phyloP scores from a whole-genome alignment of 2,329 filamentous ascomycete species.

The Exophiala phaeomuriformis region DNA sequence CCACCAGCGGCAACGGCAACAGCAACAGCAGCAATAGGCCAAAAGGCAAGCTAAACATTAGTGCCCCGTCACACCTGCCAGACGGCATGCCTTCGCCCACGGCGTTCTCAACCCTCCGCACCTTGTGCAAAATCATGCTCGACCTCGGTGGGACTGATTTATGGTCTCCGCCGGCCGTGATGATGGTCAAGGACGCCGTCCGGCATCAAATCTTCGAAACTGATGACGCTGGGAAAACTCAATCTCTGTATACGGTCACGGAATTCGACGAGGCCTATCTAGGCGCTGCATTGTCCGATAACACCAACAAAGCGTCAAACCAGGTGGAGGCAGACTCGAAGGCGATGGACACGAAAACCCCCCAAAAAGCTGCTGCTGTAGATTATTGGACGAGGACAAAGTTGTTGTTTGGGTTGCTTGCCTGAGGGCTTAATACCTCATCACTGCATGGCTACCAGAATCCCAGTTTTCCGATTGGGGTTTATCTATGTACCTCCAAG shows the following conservation, averaged over 20 bases:
- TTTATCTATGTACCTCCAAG: no score
- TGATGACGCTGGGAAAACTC: conserved; percentile 3
- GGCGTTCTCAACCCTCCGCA: conserved; percentile 19
- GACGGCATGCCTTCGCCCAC: conserved; percentile 24
- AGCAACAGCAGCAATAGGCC: not conserved
- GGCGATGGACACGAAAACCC: no score
- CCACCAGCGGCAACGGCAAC: no score
- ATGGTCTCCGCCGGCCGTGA: conserved; percentile 20
- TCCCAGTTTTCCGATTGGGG: no score
- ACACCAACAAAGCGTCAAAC: no score
- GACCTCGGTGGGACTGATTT: conserved; percentile 23
- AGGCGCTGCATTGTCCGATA: conserved; percentile 9
- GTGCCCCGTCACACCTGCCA: conserved; percentile 1
- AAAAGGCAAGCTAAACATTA: not conserved
- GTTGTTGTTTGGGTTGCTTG: conserved; percentile 23
- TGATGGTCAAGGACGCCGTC: conserved; percentile 15
- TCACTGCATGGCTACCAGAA: not conserved
- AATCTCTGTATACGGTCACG: conserved; percentile 9
- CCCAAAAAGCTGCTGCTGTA: not conserved
- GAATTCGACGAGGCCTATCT: conserved; percentile 24
- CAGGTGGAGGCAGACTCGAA: no score
- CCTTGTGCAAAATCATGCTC: conserved; percentile 22
- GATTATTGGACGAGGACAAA: conserved; percentile 27
- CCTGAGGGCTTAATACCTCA: not conserved
- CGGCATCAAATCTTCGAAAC: conserved; percentile 7